A percentile compares a stretch with the other conserved stretches of the same genome.
Conservation (phyloP, 2,329 filamentous ascomycete genomes). For the Curvularia eragrostidis region DNA sequence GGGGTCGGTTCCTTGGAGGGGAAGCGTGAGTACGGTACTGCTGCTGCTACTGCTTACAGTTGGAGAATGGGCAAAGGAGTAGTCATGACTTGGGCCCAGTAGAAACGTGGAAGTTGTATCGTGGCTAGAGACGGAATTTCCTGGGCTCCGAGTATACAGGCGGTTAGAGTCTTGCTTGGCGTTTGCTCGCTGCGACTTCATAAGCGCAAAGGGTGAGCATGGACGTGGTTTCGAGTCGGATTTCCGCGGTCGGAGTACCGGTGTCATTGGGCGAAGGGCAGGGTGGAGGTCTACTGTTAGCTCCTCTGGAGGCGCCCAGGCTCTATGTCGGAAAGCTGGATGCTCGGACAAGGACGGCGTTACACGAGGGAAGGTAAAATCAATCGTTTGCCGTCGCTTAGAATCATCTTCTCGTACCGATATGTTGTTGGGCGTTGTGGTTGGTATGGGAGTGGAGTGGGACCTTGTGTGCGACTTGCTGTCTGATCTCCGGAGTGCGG, state of each 20-base stretch:
- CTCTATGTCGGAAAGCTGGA: not conserved
- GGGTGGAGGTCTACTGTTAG: not conserved
- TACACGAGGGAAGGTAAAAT: not conserved
- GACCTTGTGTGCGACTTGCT: not conserved
- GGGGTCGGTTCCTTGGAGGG: not conserved
- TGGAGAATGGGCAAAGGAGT: not conserved
- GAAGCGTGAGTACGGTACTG: not conserved
- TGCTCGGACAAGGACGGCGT: not conserved
- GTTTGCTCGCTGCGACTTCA: not conserved
- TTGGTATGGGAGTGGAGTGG: not conserved
- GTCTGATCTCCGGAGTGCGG: not conserved
- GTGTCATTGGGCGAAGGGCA: not conserved
- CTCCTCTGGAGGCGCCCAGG: not conserved
- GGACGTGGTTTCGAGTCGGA: not conserved
- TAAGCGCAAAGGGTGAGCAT: not conserved
- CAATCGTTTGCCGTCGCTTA: not conserved
- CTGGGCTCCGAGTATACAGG: not conserved
- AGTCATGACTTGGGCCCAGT: not conserved
- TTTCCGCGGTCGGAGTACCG: not conserved
- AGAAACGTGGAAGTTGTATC: not conserved
- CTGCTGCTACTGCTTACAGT: not conserved
- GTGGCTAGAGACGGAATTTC: not conserved
- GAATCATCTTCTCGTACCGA: not conserved
- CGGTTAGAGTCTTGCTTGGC: not conserved
- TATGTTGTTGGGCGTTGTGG: not conserved